A percentile compares a stretch with the other conserved stretches of the same genome.
Conservation (phyloP, 106 monocot genomes). For the Iris macrosiphon region DNA sequence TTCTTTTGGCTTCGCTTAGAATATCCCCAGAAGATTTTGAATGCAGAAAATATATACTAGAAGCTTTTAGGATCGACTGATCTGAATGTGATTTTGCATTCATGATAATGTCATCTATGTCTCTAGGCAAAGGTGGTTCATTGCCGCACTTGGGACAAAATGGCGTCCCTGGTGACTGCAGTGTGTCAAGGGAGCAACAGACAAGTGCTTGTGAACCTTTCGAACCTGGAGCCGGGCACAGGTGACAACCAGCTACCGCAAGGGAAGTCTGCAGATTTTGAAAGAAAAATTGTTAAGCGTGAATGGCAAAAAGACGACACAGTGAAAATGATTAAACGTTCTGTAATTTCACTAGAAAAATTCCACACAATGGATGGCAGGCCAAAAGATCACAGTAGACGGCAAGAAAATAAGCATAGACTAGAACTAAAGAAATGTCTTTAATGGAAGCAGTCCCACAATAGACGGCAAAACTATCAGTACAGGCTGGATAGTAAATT, state of each 20-base stretch:
- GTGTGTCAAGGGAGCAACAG: constrained; percentile 40
- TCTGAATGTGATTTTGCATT: constrained; percentile 26
- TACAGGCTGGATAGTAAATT: too few species aligned
- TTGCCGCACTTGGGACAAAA: constrained; percentile 13
- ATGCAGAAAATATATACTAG: constrained; percentile 36
- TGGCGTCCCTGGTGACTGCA: constrained; percentile 21
- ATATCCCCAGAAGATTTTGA: constrained; percentile 38
- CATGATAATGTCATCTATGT: constrained; percentile 45
- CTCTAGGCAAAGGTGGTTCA: constrained; percentile 9
- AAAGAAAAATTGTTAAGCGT: constrained; percentile 4
- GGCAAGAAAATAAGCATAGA: too few species aligned
- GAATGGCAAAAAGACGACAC: not conserved
- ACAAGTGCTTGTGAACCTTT: constrained; percentile 70
- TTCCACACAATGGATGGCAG: not conserved
- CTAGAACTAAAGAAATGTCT: too few species aligned
- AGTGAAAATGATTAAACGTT: too few species aligned
- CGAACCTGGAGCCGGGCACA: constrained; percentile 69
- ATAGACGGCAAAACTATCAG: too few species aligned
- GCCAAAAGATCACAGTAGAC: too few species aligned
- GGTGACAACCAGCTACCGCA: constrained; percentile 82
- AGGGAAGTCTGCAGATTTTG: constrained; percentile 64
- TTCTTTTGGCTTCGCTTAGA: constrained; percentile 51
- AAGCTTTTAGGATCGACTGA: constrained; percentile 10
- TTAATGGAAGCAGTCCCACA: too few species aligned
- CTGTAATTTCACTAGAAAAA: too few species aligned